Evolutionary conservation across 768 basidiomycete genomes (phyloP), one percentile per base, ranked within the genome.

Genomic region (Termitomyces eurrhizus): DNA sequence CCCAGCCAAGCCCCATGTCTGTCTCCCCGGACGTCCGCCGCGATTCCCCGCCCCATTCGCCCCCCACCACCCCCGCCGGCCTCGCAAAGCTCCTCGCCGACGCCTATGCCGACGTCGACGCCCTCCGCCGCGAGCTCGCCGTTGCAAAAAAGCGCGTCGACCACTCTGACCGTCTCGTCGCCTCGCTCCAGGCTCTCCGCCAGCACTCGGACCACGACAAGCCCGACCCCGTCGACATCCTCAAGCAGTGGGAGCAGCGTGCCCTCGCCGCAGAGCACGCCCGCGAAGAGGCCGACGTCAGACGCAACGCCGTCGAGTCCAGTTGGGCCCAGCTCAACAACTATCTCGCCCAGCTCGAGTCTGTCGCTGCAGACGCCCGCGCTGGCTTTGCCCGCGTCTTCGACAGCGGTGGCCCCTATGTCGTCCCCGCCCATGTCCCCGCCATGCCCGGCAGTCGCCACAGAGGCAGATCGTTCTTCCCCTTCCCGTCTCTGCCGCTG

Each of bases 41-140:
- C 24, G 41, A 54, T 11, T 49, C 44, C 50, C 42, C 57, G 52
- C 21, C 57, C 32, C 2, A 13, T 35, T 14, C 37, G 26, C 56
- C 49, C 14, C 50, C 62, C 32, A 8, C 52, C 1, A 57, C 68
- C 1, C 64, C 68, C 64, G 73, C 84, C 1, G 79, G 82, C 60
- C 83, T 89, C 66, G 86, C 87, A 14, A 65, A 75, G 7, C 78
- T 88, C 52, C 83, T 89, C 67, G 68, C 81, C 5, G 74, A 79
- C 41, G 77, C 82, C 50, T 83, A 83, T 66, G 74, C 74, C 64
- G 85, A 88, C 49, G 68, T 73, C 39, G 87, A 88, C 12, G 13
- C 56, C 24, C 78, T 88, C 51, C 75, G 78, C 21, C 75, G 74
- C 39, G 83, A 88, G 59, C 81, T 88, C 62, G 60, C 67, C 1